Conservation (phyloP, 2,329 filamentous ascomycete species). For the Aspergillus alliaceus region DNA sequence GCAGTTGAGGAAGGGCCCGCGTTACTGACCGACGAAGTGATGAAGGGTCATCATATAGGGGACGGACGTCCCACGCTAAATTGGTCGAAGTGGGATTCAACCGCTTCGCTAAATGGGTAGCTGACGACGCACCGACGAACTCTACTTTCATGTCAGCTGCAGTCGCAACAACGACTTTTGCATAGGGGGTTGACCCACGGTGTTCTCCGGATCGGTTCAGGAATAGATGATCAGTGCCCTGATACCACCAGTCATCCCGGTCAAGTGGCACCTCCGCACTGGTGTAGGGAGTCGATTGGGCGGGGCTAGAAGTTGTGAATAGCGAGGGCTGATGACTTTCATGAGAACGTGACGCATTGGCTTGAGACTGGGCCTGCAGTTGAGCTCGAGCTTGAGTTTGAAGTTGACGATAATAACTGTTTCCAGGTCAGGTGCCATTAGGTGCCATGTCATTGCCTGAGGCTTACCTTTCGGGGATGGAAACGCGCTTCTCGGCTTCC, state of each 20-base stretch:
- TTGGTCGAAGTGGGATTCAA: constrained; percentile 34
- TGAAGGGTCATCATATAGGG: constrained; percentile 35
- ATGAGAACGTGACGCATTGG: neutral
- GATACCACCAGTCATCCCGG: constrained; percentile 42
- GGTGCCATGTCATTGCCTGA: neutral
- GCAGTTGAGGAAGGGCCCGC: constrained; percentile 41
- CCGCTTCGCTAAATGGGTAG: constrained; percentile 37
- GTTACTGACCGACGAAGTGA: constrained; percentile 29
- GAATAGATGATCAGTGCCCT: constrained; percentile 36
- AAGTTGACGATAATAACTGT: constrained; percentile 34
- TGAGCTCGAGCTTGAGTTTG: constrained; percentile 28
- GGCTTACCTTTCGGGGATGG: constrained; percentile 36
- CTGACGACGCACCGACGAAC: constrained; percentile 35
- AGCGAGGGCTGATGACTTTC: neutral
- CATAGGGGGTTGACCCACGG: constrained; percentile 25
- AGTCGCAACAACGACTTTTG: too few relatives aligned
- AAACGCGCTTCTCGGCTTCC: constrained; percentile 37
- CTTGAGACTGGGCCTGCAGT: constrained; percentile 9
- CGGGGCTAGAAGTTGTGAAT: constrained; percentile 10
- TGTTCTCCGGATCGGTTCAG: constrained; percentile 38
- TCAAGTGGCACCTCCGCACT: constrained; percentile 25
- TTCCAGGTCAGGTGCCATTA: constrained; percentile 1
- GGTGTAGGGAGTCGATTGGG: constrained; percentile 17
- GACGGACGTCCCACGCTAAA: constrained; percentile 37
- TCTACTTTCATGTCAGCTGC: constrained; percentile 14